phyloP scores from a whole-genome alignment of 1,139 yeast species.

The Magnusiomyces tetraspermus region DNA sequence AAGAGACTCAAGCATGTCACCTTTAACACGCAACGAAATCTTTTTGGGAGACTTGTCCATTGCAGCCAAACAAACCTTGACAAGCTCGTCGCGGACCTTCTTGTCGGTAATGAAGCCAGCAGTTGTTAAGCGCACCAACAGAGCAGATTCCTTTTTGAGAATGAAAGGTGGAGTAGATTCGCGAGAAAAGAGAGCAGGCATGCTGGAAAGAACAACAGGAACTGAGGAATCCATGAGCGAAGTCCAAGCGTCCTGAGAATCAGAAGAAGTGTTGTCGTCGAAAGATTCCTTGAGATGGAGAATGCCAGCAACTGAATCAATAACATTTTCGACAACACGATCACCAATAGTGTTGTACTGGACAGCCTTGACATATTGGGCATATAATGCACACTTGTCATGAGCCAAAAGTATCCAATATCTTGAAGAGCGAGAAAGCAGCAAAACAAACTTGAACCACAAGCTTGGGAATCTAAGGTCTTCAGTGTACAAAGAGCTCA shows the following conservation, averaged over 20 bases:
- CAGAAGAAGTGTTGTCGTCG: slow-evolving; percentile 19
- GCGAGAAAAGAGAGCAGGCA: slow-evolving; percentile 24
- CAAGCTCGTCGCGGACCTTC: slow-evolving; percentile 45
- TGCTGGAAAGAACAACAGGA: slow-evolving; percentile 21
- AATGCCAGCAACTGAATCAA: slow-evolving; percentile 49
- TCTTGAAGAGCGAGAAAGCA: neutral
- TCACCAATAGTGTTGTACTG: slow-evolving; percentile 54
- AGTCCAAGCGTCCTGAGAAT: slow-evolving; percentile 9
- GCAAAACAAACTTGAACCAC: slow-evolving; percentile 49
- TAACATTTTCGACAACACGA: slow-evolving; percentile 47
- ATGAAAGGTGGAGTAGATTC: slow-evolving; percentile 23
- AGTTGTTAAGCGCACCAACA: slow-evolving; percentile 48
- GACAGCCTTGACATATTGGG: slow-evolving; percentile 48
- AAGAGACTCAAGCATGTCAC: slow-evolving; percentile 51
- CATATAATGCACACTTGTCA: slow-evolving; percentile 44
- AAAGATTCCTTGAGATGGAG: slow-evolving; percentile 37
- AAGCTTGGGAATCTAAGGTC: slow-evolving; percentile 80
- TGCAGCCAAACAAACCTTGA: slow-evolving; percentile 51
- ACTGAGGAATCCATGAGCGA: slow-evolving; percentile 26
- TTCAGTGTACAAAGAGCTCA: slow-evolving; percentile 58
- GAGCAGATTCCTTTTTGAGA: slow-evolving; percentile 45
- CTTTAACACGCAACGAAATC: slow-evolving; percentile 44
- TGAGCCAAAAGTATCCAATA: slow-evolving; percentile 34
- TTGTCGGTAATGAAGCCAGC: slow-evolving; percentile 52
- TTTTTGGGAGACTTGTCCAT: slow-evolving; percentile 53